A percentile compares a stretch with the other conserved stretches of the same genome.
phyloP scores from a whole-genome alignment of 495 filamentous ascomycete genomes.

The Penicillium alfredii region DNA sequence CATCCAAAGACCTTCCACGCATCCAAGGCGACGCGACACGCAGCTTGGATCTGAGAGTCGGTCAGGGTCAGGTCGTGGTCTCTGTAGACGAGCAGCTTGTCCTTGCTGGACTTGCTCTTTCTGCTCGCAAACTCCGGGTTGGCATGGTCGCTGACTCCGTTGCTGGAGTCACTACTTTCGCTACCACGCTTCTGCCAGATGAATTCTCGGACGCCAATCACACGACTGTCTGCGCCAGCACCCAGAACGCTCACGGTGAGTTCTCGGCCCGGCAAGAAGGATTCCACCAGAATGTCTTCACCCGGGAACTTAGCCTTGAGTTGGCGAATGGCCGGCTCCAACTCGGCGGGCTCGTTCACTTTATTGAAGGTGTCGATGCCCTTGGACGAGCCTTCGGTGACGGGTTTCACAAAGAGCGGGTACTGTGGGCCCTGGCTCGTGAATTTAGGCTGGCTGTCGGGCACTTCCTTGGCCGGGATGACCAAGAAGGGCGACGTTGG shows the following conservation, averaged over 20 bases:
- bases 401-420: slow-evolving; percentile 19
- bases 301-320: slow-evolving; percentile 9
- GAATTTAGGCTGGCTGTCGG: slow-evolving; percentile 1
- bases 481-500: slow-evolving; percentile 15
- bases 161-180: neutral
- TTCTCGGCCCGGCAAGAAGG: slow-evolving; percentile 19
- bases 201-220: slow-evolving; percentile 11
- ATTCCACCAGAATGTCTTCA: slow-evolving; percentile 20
- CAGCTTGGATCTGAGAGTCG: slow-evolving; percentile 9
- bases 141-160: neutral
- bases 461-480: neutral
- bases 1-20: slow-evolving; percentile 12
- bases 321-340: slow-evolving; percentile 3
- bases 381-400: slow-evolving; percentile 14
- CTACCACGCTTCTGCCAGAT: slow-evolving; percentile 1
- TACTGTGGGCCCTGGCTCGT: neutral
- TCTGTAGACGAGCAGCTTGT: slow-evolving; percentile 1
- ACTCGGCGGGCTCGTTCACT: slow-evolving; percentile 8
- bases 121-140: slow-evolving; percentile 3
- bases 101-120: slow-evolving; percentile 6
- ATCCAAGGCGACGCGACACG: slow-evolving; percentile 12
- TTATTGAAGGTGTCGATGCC: slow-evolving; percentile 15
- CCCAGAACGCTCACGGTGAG: slow-evolving; percentile 23
- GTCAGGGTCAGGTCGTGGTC: slow-evolving; percentile 1
- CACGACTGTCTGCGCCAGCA: slow-evolving; percentile 9